A percentile compares a stretch with the other conserved stretches of the same genome.
These are phyloP conservation scores for Naganishia friedmannii DNA, from an alignment of 768 basidiomycete genomes.

Conservation along the genomic window DNA sequence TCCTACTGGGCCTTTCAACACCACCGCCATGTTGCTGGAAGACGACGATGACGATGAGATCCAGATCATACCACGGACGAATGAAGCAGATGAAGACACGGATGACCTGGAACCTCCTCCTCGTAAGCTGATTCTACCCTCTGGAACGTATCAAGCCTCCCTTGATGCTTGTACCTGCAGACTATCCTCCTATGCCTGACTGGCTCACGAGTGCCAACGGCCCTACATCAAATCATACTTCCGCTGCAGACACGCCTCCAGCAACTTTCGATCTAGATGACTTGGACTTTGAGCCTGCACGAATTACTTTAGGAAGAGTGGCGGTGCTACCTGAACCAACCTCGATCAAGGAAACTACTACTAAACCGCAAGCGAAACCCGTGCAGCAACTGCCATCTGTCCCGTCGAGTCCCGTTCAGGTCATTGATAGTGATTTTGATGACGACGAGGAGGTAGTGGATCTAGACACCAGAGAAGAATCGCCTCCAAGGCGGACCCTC, in stretches of 20 bases:
- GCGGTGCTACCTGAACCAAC: no score
- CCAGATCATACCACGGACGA: not conserved
- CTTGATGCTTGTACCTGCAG: not conserved
- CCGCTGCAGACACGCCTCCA: not conserved
- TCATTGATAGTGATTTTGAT: not conserved
- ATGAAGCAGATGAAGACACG: not conserved
- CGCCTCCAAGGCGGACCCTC: not conserved
- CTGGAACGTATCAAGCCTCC: not conserved
- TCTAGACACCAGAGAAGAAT: conserved; percentile 12
- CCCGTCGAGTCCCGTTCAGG: conserved; percentile 7
- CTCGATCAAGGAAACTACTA: not conserved
- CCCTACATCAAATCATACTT: not conserved
- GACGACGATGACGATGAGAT: conserved; percentile 20
- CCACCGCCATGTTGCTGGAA: not conserved
- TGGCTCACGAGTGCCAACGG: conserved; percentile 8
- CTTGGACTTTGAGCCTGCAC: conserved; percentile 1
- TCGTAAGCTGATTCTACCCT: not conserved
- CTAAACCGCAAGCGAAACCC: not conserved
- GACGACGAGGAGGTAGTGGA: conserved; percentile 12
- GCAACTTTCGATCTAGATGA: not conserved
- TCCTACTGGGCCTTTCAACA: not conserved
- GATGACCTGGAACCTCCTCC: not conserved
- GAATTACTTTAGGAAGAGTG: conserved; percentile 9
- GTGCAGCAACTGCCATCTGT: no score
- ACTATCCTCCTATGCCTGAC: conserved; percentile 15